A percentile compares a stretch with the other conserved stretches of the same genome.
These are phyloP conservation scores for Medicago lupulina DNA, from an alignment of 306 rosid genomes.

Conservation along the genomic window DNA sequence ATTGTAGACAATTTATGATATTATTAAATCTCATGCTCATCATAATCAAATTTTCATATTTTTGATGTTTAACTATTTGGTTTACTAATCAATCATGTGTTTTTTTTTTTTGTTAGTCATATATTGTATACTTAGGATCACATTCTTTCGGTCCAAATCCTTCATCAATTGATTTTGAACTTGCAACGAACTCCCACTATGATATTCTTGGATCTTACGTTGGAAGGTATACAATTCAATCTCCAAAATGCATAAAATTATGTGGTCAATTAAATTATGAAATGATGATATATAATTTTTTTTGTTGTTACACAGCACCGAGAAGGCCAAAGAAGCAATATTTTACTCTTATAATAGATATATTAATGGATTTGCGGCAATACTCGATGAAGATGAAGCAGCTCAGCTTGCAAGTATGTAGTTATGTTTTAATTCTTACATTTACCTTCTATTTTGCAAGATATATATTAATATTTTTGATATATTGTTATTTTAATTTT, in stretches of 20 bases:
- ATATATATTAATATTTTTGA: no score
- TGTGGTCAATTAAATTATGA: neutral
- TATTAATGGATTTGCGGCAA: conserved; percentile 87
- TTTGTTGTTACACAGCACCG: conserved; percentile 42
- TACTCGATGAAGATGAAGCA: conserved; percentile 65
- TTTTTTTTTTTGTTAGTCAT: conserved; percentile 51
- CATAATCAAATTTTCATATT: neutral
- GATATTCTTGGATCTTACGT: conserved; percentile 54
- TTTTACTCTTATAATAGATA: conserved; percentile 65
- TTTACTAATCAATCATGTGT: neutral
- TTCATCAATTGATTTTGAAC: conserved; percentile 20
- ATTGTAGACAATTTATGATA: no score
- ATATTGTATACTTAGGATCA: conserved; percentile 74
- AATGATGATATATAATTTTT: neutral
- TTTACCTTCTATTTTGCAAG: neutral
- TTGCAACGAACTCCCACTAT: conserved; percentile 50
- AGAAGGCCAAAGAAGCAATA: conserved; percentile 60
- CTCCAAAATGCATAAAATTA: neutral
- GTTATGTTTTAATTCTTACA: neutral
- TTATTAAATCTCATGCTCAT: neutral
- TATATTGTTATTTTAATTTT: neutral
- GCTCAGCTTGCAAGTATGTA: conserved; percentile 52
- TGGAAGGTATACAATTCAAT: conserved; percentile 58
- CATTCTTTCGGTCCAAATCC: conserved; percentile 49
- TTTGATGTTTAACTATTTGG: neutral